A percentile compares a stretch with the other conserved stretches of the same genome.
Conservation (phyloP, 179 eudicot genomes). For the Silene vulgaris region DNA sequence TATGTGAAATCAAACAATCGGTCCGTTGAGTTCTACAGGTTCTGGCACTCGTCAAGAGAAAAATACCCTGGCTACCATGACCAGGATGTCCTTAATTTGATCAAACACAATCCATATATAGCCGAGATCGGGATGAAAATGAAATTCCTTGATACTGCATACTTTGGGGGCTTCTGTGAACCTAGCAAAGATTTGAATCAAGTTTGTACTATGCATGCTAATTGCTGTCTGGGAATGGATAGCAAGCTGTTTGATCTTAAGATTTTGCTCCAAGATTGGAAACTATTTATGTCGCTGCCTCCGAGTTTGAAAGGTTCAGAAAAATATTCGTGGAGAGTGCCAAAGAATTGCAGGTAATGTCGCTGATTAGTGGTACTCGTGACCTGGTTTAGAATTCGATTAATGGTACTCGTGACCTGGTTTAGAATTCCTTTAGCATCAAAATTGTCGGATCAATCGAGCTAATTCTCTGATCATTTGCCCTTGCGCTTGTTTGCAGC, state of each 20-base stretch:
- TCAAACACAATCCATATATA: slow-evolving; percentile 49
- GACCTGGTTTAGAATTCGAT: no score
- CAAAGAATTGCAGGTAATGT: slow-evolving; percentile 49
- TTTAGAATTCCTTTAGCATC: no score
- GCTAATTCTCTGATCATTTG: neutral
- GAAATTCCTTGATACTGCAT: slow-evolving; percentile 64
- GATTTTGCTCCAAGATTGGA: slow-evolving; percentile 80
- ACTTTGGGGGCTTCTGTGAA: slow-evolving; percentile 79
- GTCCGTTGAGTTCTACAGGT: slow-evolving; percentile 65
- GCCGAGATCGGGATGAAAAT: slow-evolving; percentile 48
- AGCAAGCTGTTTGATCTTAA: slow-evolving; percentile 61
- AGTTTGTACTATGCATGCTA: slow-evolving; percentile 80
- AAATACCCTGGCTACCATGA: slow-evolving; percentile 63
- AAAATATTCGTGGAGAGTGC: slow-evolving; percentile 49
- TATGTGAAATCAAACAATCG: slow-evolving; percentile 63
- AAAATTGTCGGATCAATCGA: no score
- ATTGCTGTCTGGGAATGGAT: slow-evolving; percentile 68
- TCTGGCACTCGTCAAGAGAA: slow-evolving; percentile 55
- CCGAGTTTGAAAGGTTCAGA: slow-evolving; percentile 33
- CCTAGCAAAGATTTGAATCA: slow-evolving; percentile 59
- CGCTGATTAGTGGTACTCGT: no score
- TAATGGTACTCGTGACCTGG: no score
- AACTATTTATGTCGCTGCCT: slow-evolving; percentile 49
- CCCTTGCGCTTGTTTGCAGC: slow-evolving; percentile 15
- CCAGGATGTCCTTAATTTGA: slow-evolving; percentile 72